Base-by-base conservation (phyloP, 2,329 filamentous ascomycete genomes). In the Tetracladium maxilliforme region DNA sequence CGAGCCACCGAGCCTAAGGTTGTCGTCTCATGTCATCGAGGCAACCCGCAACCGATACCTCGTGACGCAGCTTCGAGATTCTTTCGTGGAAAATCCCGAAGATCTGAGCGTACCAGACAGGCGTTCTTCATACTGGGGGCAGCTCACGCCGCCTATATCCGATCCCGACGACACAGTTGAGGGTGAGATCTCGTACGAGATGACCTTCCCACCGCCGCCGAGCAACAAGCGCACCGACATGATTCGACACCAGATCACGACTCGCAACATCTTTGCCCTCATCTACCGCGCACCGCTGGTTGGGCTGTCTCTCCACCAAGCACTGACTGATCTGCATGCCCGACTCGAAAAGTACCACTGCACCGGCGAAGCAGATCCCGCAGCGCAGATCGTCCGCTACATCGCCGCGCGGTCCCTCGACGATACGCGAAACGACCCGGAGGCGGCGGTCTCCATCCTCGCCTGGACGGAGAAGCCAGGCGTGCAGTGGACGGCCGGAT, bases 191-290 rank as follows among this genome's bases (percentile, higher is more conserved):
- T 64, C 59, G 3, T 71, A 71, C 30, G 61, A 74, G 38, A 64
- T 79, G 43, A 70, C 64, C 47, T 73, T 79, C 31, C 61, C 70
- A 0, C 57, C 68, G 1, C 70, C 70, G 0, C 34, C 54, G 3
- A 56, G 61, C 19, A 37, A 63, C 19, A 57, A 40, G 36, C 59
- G 47, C 39, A 45, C 45, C 11, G 63, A 60, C 21, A 61, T 59
- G 27, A 54, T 61, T 2, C 55, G 68, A 2, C 58, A 76, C 33
- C 68, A 73, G 34, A 58, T 79, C 23, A 72, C 74, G 0, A 74
- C 73, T 1, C 64, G 75, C 12, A 81, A 80, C 37, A 64, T 79
- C 22, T 70, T 81, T 36, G 74, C 73, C 0, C 47, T 79, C 17
- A 45, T 79, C 3, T 72, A 69, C 37, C 60, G 68, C 25, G 65